Conservation (phyloP, 208 protist species). For the Tritrichomonas foetus region DNA sequence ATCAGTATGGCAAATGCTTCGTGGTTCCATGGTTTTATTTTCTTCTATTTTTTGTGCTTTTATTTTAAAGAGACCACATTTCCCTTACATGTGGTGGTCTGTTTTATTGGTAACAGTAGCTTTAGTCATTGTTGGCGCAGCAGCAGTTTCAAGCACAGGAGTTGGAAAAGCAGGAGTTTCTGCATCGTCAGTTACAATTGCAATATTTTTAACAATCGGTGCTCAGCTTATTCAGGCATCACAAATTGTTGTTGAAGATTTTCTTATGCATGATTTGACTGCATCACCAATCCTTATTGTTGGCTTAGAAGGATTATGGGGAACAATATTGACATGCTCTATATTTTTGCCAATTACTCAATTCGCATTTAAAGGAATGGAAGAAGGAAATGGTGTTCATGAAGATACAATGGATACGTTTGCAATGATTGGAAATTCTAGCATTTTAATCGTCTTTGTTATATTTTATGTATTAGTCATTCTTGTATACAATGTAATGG, state of each 20-base stretch:
- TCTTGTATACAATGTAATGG: background rate
- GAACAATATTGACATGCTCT: background rate
- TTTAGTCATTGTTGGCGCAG: background rate
- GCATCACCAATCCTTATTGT: background rate
- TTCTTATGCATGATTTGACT: background rate
- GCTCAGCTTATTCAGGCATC: conserved; percentile 20
- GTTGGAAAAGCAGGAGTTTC: conserved; percentile 14
- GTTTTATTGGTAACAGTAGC: background rate
- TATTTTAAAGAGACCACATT: conserved; percentile 29
- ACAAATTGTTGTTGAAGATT: conserved; percentile 34
- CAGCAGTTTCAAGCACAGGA: background rate
- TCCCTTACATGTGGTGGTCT: conserved; percentile 40
- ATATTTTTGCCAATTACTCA: background rate
- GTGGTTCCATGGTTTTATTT: conserved; percentile 37
- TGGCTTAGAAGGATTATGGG: background rate
- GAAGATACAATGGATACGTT: conserved; percentile 32
- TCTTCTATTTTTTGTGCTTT: conserved; percentile 27
- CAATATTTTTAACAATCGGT: background rate
- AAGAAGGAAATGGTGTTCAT: conserved; percentile 33
- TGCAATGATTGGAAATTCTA: background rate
- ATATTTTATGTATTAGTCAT: background rate
- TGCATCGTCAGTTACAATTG: background rate
- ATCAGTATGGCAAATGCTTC: conserved; percentile 34
- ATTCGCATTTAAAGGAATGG: background rate
- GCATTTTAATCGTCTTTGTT: background rate